These are phyloP conservation scores for Acanthamoeba healyi DNA, from an alignment of 208 protist genomes.

Conservation along the genomic window DNA sequence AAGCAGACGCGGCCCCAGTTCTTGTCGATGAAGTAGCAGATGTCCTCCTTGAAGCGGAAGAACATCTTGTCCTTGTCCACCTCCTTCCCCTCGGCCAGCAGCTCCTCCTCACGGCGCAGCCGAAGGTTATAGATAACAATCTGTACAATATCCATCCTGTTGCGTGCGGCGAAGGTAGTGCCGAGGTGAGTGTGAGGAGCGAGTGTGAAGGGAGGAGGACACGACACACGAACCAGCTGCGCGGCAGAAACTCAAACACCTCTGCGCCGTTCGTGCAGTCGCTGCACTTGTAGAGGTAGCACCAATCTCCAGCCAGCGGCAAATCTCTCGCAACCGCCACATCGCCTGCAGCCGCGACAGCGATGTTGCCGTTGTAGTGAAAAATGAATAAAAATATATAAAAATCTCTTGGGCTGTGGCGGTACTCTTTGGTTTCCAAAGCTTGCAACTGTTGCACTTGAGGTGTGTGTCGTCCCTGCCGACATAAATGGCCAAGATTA, in stretches of 20 bases:
- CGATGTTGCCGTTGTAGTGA: background rate
- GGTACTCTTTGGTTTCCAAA: slow-evolving; percentile 58
- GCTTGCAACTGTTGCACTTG: slow-evolving; percentile 24
- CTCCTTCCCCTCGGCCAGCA: background rate
- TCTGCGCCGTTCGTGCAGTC: background rate
- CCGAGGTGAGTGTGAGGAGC: background rate
- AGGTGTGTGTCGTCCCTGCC: slow-evolving; percentile 53
- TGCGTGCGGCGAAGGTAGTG: background rate
- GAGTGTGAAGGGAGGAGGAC: background rate
- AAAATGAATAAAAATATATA: background rate
- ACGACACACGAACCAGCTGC: slow-evolving; percentile 31
- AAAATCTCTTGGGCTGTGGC: too few relatives aligned
- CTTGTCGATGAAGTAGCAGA: slow-evolving; percentile 79
- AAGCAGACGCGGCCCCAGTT: slow-evolving; percentile 81
- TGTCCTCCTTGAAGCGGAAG: slow-evolving; percentile 80
- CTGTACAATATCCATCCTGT: slow-evolving; percentile 80
- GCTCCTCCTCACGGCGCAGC: background rate
- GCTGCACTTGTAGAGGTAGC: slow-evolving; percentile 36
- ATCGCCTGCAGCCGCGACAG: background rate
- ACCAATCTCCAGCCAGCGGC: slow-evolving; percentile 55
- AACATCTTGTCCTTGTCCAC: slow-evolving; percentile 59
- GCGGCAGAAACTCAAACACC: slow-evolving; percentile 39
- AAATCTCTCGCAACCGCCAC: slow-evolving; percentile 10
- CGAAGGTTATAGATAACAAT: slow-evolving; percentile 80
- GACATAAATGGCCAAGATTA: background rate